A percentile compares a stretch with the other conserved stretches of the same genome.
Evolutionary conservation across 179 eudicot species (phyloP).

Genomic region (Spinacia oleracea): DNA sequence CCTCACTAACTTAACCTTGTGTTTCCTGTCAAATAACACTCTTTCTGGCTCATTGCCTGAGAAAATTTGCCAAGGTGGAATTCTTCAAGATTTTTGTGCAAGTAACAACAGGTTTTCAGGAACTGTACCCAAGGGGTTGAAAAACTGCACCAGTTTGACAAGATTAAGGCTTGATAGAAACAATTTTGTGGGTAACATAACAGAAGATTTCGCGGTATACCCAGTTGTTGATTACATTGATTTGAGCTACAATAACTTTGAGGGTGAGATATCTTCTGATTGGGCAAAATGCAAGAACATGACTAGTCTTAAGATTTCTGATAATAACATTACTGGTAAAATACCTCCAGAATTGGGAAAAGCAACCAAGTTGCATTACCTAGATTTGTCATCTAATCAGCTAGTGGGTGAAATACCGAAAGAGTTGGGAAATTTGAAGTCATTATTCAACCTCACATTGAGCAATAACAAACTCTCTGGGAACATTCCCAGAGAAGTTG

Average conservation of each 20-base stretch:
- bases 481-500: conserved; percentile 43
- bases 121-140: conserved; percentile 44
- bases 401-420: conserved; percentile 49
- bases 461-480: conserved; percentile 48
- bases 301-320: conserved; percentile 39
- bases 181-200: conserved; percentile 47
- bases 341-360: conserved; percentile 45
- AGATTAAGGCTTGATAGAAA: conserved; percentile 48
- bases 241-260: conserved; percentile 43
- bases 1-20: conserved; percentile 27
- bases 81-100: conserved; percentile 35
- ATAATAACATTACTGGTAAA: conserved; percentile 47
- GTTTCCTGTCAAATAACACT: conserved; percentile 40
- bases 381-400: conserved; percentile 59
- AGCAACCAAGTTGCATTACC: conserved; percentile 29
- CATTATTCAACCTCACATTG: conserved; percentile 36
- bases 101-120: conserved; percentile 58
- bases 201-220: conserved; percentile 52
- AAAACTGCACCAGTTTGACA: conserved; percentile 43
- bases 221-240: conserved; percentile 42
- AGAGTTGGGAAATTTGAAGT: conserved; percentile 38
- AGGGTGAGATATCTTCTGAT: conserved; percentile 46
- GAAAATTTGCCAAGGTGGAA: conserved; percentile 46
- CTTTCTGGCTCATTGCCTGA: conserved; percentile 44
- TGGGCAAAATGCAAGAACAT: conserved; percentile 48